These are phyloP conservation scores for Geum urbanum DNA, from an alignment of 306 rosid species.

Conservation along the genomic window DNA sequence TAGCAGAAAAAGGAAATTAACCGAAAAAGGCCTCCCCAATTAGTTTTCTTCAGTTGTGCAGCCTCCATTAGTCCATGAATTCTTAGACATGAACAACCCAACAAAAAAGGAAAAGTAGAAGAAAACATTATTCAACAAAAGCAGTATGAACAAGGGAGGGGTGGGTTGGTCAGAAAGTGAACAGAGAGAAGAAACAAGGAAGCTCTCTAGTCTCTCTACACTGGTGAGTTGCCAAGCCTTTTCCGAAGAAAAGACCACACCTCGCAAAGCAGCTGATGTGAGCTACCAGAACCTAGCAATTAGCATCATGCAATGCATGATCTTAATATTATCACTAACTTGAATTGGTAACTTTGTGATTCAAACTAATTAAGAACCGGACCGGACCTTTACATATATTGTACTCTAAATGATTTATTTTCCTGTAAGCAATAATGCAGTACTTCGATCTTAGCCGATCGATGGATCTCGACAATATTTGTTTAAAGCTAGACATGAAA, in stretches of 20 bases:
- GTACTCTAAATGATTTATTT: too few relatives aligned
- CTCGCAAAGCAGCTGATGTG: neutral
- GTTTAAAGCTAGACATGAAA: too few relatives aligned
- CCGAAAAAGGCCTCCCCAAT: neutral
- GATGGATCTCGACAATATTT: too few relatives aligned
- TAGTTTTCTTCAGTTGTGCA: neutral
- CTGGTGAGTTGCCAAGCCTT: neutral
- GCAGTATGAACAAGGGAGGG: neutral
- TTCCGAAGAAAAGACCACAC: neutral
- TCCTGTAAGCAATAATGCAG: too few relatives aligned
- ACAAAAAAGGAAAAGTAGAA: neutral
- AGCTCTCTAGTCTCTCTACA: neutral
- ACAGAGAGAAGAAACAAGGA: conserved; percentile 1
- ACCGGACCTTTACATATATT: too few relatives aligned
- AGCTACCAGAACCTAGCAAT: neutral
- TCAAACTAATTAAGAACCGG: neutral
- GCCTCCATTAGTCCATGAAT: neutral
- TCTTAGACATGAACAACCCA: neutral
- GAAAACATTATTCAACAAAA: neutral
- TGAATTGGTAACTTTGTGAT: neutral
- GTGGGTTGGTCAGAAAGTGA: neutral
- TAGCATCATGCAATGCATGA: neutral
- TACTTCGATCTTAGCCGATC: too few relatives aligned
- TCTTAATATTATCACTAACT: neutral
- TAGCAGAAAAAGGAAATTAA: neutral